Conservation (phyloP, 2,329 filamentous ascomycete genomes). For the Ophiostoma angusticollis region DNA sequence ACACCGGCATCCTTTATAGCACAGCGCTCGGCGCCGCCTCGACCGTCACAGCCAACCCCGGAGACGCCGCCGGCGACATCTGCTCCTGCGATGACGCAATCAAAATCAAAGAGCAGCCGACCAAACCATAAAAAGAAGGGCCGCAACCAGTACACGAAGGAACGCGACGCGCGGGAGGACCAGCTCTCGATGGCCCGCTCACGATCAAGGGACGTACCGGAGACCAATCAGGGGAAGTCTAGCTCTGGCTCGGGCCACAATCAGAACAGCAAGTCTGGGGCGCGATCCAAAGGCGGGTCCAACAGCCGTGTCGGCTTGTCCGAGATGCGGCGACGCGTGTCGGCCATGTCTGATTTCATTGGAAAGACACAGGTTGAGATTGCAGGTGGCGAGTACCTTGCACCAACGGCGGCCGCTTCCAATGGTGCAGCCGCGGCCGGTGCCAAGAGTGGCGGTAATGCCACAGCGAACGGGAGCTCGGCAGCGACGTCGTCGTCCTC, state of each 20-base stretch:
- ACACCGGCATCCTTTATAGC: constrained; percentile 15
- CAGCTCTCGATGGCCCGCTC: constrained; percentile 42
- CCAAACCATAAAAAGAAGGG: constrained; percentile 55
- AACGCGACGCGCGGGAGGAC: constrained; percentile 48
- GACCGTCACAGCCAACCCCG: constrained; percentile 31
- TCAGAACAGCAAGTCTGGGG: constrained; percentile 33
- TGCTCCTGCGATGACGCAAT: constrained; percentile 29
- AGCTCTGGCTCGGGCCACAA: constrained; percentile 14
- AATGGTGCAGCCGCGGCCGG: constrained; percentile 20
- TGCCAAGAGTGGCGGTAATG: constrained; percentile 15
- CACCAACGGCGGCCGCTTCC: not conserved
- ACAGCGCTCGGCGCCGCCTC: constrained; percentile 29
- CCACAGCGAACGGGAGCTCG: not conserved
- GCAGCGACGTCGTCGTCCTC: constrained; percentile 2
- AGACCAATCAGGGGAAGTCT: constrained; percentile 25
- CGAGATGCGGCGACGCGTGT: constrained; percentile 75
- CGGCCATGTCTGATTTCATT: constrained; percentile 81
- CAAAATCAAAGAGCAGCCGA: constrained; percentile 49
- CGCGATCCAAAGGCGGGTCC: constrained; percentile 41
- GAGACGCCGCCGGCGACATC: constrained; percentile 33
- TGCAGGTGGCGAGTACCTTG: constrained; percentile 41
- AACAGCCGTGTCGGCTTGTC: constrained; percentile 67
- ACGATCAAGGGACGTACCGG: constrained; percentile 37
- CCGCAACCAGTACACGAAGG: constrained; percentile 73
- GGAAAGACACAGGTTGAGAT: constrained; percentile 79